phyloP scores from a whole-genome alignment of 2,329 filamentous ascomycete genomes.

The Sporothrix mexicana region DNA sequence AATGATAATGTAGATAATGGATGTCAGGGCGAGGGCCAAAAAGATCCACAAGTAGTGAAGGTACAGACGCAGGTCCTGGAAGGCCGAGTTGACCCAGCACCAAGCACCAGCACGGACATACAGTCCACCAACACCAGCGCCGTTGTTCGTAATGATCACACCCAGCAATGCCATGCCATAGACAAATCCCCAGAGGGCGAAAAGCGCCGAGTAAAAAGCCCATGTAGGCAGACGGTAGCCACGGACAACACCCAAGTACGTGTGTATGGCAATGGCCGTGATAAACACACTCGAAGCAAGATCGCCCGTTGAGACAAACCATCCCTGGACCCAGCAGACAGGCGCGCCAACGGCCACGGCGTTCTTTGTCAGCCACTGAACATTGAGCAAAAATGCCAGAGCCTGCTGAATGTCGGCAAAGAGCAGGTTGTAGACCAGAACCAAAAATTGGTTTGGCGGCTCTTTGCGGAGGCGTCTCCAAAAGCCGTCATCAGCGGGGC shows the following conservation, averaged over 20 bases:
- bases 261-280: conserved; percentile 68
- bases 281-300: conserved; percentile 71
- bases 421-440: conserved; percentile 72
- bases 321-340: conserved; percentile 69
- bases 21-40: conserved; percentile 48
- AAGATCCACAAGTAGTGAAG: conserved; percentile 72
- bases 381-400: conserved; percentile 67
- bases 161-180: conserved; percentile 63
- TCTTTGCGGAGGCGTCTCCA: conserved; percentile 42
- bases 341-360: conserved; percentile 59
- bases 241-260: conserved; percentile 66
- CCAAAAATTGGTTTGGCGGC: conserved; percentile 68
- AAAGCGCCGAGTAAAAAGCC: conserved; percentile 57
- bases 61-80: conserved; percentile 60
- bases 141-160: conserved; percentile 51
- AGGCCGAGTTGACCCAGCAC: conserved; percentile 68
- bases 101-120: conserved; percentile 71
- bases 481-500: conserved; percentile 33
- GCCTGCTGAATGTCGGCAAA: conserved; percentile 72
- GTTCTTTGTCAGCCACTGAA: conserved; percentile 61
- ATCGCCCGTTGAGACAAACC: conserved; percentile 70
- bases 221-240: conserved; percentile 58
- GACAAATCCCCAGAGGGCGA: conserved; percentile 62
- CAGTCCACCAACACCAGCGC: conserved; percentile 51
- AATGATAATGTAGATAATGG: conserved; percentile 50